These are phyloP conservation scores for Achlya hypogyna DNA, from an alignment of 352 stramenopile genomes.

Conservation along the genomic window DNA sequence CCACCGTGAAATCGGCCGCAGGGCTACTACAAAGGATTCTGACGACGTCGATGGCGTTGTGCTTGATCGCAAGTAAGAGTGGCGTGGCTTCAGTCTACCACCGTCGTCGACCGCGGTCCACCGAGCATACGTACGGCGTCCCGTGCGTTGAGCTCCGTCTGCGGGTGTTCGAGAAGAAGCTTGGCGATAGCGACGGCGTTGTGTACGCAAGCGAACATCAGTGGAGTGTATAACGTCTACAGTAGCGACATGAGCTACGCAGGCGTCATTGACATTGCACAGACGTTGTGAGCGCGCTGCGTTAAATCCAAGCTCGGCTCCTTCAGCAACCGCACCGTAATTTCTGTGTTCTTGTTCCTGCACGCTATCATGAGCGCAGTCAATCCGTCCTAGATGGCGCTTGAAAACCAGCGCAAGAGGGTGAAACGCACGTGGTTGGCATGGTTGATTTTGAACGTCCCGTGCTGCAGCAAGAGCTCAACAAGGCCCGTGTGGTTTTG, in stretches of 20 bases:
- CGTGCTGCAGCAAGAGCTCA: neutral
- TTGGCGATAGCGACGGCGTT: neutral
- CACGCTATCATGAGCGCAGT: neutral
- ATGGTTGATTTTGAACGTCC: neutral
- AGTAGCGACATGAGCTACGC: neutral
- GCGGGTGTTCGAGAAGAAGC: neutral
- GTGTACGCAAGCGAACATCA: neutral
- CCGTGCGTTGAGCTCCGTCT: neutral
- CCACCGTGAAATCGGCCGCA: neutral
- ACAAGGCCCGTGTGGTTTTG: neutral
- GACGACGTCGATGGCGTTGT: neutral
- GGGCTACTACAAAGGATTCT: neutral
- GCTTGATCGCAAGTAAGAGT: neutral
- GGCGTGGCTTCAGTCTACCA: neutral
- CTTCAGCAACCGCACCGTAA: neutral
- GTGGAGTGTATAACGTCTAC: neutral
- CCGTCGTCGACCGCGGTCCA: neutral
- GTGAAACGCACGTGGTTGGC: neutral
- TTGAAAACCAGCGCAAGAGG: neutral
- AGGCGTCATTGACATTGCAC: neutral
- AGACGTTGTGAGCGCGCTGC: neutral
- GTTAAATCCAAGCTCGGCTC: neutral
- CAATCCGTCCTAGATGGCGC: neutral
- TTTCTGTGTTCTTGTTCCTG: neutral
- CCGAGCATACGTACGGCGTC: neutral